Conservation (phyloP, 1,284 basidiomycete species). For the Earliella scabrosa region DNA sequence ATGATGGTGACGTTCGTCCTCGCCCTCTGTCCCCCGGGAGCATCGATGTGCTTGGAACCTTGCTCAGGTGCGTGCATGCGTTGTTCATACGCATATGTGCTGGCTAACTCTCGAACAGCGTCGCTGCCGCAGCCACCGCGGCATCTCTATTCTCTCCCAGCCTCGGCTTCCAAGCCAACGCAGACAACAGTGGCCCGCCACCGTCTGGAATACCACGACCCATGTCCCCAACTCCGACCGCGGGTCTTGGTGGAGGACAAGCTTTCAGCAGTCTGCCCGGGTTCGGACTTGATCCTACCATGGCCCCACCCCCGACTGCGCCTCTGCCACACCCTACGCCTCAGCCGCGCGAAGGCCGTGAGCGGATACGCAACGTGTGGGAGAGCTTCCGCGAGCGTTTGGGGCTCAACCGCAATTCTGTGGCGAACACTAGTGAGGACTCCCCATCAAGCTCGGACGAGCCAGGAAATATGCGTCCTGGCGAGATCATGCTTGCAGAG, state of each 20-base stretch:
- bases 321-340: conserved; percentile 14
- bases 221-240: conserved; percentile 52
- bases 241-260: conserved; percentile 41
- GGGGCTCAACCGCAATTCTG: conserved; percentile 41
- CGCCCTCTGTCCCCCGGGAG: conserved; percentile 65
- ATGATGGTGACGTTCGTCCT: conserved; percentile 24
- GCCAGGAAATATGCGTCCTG: conserved; percentile 30
- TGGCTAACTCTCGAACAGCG: conserved; percentile 44
- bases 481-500: conserved; percentile 69
- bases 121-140: conserved; percentile 80
- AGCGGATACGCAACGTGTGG: conserved; percentile 62
- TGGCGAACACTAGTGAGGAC: conserved; percentile 1
- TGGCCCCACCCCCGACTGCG: neutral
- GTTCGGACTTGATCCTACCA: conserved; percentile 23
- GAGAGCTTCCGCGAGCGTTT: conserved; percentile 66
- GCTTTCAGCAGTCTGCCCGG: conserved; percentile 28
- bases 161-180: conserved; percentile 35
- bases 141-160: conserved; percentile 68
- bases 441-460: conserved; percentile 1
- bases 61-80: conserved; percentile 59
- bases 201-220: conserved; percentile 38
- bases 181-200: conserved; percentile 20
- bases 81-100: neutral
- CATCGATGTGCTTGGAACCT: conserved; percentile 78
- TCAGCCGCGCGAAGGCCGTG: conserved; percentile 35